A percentile compares a stretch with the other conserved stretches of the same genome.
Evolutionary conservation across 2,329 filamentous ascomycete species (phyloP).

Genomic region (Plectosphaerella cucumerina): DNA sequence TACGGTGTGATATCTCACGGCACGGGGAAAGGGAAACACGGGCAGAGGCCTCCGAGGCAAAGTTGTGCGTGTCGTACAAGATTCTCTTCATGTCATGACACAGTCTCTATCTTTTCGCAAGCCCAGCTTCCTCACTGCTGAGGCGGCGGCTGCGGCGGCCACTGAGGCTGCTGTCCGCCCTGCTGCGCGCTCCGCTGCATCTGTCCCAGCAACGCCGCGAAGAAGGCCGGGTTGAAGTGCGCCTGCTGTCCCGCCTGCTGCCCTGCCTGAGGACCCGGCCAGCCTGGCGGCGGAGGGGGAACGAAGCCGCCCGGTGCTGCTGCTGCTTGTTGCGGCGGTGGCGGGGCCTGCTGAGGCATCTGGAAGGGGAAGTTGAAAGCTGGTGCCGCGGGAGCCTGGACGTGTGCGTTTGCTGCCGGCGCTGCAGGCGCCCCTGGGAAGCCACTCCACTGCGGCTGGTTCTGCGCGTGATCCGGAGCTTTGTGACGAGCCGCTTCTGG

Average conservation of each 20-base stretch:
- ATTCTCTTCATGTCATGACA: not conserved
- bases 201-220: constrained; percentile 44
- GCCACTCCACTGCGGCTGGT: constrained; percentile 11
- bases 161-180: constrained; percentile 11
- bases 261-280: constrained; percentile 23
- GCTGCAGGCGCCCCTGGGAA: constrained; percentile 18
- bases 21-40: no score
- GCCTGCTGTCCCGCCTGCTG: constrained; percentile 34
- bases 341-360: constrained; percentile 14
- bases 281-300: constrained; percentile 33
- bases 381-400: constrained; percentile 21
- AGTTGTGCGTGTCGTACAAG: not conserved
- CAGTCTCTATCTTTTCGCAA: no score
- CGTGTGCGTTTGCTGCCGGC: constrained; percentile 15
- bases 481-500: not conserved
- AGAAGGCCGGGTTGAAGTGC: constrained; percentile 56
- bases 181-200: constrained; percentile 28
- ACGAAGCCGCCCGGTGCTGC: constrained; percentile 23
- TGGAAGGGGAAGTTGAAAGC: constrained; percentile 41
- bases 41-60: not conserved
- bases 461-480: constrained; percentile 9
- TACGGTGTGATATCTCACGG: no score
- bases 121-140: not conserved
- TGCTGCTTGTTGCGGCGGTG: constrained; percentile 14
- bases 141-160: constrained; percentile 22